Conservation (phyloP, 305 asterid genomes). For the Rubia balearica region DNA sequence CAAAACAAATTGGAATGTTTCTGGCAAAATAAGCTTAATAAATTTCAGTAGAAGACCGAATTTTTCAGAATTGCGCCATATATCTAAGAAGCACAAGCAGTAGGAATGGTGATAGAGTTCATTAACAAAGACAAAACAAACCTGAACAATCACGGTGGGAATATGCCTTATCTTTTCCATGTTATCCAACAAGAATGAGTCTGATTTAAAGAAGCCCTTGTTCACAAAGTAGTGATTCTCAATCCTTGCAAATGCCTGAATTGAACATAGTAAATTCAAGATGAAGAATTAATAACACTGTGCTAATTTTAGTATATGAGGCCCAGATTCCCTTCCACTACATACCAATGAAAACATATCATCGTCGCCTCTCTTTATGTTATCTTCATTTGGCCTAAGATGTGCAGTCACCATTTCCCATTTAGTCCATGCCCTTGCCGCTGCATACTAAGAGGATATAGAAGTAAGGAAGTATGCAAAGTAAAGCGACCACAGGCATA, state of each 20-base stretch:
- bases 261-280: slow-evolving; percentile 10
- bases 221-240: slow-evolving; percentile 94
- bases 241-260: slow-evolving; percentile 95
- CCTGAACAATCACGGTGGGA: slow-evolving; percentile 84
- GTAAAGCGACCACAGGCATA: neutral
- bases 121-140: slow-evolving; percentile 20
- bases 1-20: neutral
- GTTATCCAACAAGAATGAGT: slow-evolving; percentile 76
- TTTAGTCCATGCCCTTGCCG: slow-evolving; percentile 92
- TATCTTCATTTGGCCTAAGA: slow-evolving; percentile 73
- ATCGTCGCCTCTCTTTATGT: slow-evolving; percentile 58
- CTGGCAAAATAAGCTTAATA: neutral
- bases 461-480: neutral
- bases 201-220: slow-evolving; percentile 73
- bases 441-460: slow-evolving; percentile 51
- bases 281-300: neutral
- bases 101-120: slow-evolving; percentile 1
- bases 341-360: slow-evolving; percentile 90
- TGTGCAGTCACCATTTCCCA: slow-evolving; percentile 97
- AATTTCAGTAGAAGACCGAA: too few species aligned
- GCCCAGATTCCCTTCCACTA: slow-evolving; percentile 10
- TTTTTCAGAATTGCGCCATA: too few species aligned
- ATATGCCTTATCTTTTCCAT: slow-evolving; percentile 77
- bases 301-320: neutral
- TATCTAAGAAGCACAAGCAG: neutral